Base-by-base conservation (phyloP, 148 eudicot species). In the Amaranthus cruentus region DNA sequence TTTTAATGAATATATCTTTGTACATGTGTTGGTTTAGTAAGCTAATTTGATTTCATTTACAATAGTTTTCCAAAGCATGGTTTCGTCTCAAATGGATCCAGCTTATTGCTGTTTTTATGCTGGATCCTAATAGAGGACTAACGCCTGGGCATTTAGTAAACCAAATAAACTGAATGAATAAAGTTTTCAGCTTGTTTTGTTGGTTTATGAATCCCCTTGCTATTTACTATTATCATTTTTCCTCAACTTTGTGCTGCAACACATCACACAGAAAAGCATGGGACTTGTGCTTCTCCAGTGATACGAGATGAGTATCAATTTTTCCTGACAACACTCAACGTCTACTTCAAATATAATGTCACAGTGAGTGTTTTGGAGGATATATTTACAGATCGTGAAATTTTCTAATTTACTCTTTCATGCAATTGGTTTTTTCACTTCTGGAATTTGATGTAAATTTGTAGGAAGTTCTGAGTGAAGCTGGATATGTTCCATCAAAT, bases 271-370 rank as follows among this genome's bases (percentile, higher is more conserved):
- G 98, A 88, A 75, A 94, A 91, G 79, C 98, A 94, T 70, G 98
- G 98, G 63, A 89, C 98, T 64, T 94, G 98, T 75, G 79, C 93
- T 57, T 84, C 75, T 81, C 77, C 93, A 53, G 97, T 87, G 49
- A 50, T 82, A 52, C 74, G 75, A 49, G 86, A 88, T 66, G 96
- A 94, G 78, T 91, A 91, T 44, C 79, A 83, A 55, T 94, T 85
- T 81, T 94, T 94, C 72, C 68, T 81, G 83, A 86, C 87, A 59
- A 73, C 86, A 50, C 90, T 94, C 72, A 89, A 84, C 67, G 53
- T 94, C 69, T 94, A 91, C 80, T 91, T 86, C 90, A 91, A 91
- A 79, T 85, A 89, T 80, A 91, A 94, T 81, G 91, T 91, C 76
- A 89, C 98, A 55, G 98, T 94, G 87, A 86, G 91, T 78, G 18